A percentile compares a stretch with the other conserved stretches of the same genome.
These are phyloP conservation scores for Lycium barbarum DNA, from an alignment of 257 asterid species.

Conservation along the genomic window DNA sequence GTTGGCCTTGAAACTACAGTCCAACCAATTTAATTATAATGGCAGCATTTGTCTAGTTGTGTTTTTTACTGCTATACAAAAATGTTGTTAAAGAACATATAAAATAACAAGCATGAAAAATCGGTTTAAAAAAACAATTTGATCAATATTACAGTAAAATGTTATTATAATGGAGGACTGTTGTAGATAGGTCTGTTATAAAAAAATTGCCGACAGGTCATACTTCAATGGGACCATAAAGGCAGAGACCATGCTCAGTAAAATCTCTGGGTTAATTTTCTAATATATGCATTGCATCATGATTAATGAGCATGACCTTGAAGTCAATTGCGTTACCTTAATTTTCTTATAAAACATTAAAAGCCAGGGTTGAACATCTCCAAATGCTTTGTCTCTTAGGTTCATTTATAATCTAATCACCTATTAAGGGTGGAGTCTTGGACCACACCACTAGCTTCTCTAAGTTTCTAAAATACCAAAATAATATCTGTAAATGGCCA, in stretches of 20 bases:
- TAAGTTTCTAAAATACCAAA: not conserved
- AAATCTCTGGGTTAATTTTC: not conserved
- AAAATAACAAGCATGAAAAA: too few species aligned
- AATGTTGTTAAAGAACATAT: too few species aligned
- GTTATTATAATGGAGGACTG: too few species aligned
- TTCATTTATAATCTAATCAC: conserved; percentile 15
- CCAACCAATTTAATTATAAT: too few species aligned
- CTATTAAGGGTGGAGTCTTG: conserved; percentile 5
- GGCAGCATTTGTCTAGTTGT: too few species aligned
- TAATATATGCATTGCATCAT: not conserved
- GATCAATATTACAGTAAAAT: too few species aligned
- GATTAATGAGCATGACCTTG: not conserved
- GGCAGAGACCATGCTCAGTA: not conserved
- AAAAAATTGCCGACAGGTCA: too few species aligned
- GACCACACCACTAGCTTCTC: not conserved
- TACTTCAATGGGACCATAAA: not conserved
- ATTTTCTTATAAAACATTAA: not conserved
- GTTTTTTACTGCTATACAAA: too few species aligned
- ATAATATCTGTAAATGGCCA: not conserved
- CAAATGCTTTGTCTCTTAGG: not conserved
- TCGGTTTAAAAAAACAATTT: too few species aligned
- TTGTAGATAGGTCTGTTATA: too few species aligned
- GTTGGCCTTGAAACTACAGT: too few species aligned
- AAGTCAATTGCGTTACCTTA: not conserved
- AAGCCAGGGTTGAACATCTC: not conserved